Evolutionary conservation across 192 early-diverging fungal genomes (phyloP).

Genomic region (Diversispora eburnea): DNA sequence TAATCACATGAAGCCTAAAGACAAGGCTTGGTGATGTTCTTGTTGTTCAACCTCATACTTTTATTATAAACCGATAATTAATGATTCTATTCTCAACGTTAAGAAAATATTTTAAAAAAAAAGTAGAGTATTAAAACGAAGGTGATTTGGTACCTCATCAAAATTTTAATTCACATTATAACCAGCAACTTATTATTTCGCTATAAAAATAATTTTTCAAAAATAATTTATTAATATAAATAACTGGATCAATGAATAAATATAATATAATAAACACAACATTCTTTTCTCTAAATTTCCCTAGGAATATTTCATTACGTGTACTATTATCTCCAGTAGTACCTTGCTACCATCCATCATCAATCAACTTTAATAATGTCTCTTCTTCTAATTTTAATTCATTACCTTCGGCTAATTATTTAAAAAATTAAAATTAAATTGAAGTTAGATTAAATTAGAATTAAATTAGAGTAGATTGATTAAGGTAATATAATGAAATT

Average conservation of each 20-base stretch:
- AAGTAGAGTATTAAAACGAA: background rate
- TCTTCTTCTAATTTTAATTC: too few relatives aligned
- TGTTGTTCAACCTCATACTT: slow-evolving; percentile 25
- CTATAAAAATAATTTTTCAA: slow-evolving; percentile 18
- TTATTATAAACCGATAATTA: slow-evolving; percentile 8
- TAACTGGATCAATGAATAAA: background rate
- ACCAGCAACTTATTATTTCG: background rate
- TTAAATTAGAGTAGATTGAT: too few relatives aligned
- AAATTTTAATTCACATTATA: background rate
- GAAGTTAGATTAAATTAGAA: too few relatives aligned
- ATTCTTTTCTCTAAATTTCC: slow-evolving; percentile 32
- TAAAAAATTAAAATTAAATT: too few relatives aligned
- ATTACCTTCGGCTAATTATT: too few relatives aligned
- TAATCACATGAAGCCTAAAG: slow-evolving; percentile 78
- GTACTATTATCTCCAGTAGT: slow-evolving; percentile 68
- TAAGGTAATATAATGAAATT: too few relatives aligned
- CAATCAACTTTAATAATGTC: too few relatives aligned
- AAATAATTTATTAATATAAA: too few relatives aligned
- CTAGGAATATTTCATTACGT: slow-evolving; percentile 78
- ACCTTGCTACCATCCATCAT: slow-evolving; percentile 94
- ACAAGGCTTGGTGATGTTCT: slow-evolving; percentile 28
- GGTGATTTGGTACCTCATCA: background rate
- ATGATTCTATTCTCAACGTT: background rate
- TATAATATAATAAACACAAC: background rate
- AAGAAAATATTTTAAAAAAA: background rate